Evolutionary conservation across 192 early-diverging fungal genomes (phyloP).

Genomic region (Gigaspora rosea): DNA sequence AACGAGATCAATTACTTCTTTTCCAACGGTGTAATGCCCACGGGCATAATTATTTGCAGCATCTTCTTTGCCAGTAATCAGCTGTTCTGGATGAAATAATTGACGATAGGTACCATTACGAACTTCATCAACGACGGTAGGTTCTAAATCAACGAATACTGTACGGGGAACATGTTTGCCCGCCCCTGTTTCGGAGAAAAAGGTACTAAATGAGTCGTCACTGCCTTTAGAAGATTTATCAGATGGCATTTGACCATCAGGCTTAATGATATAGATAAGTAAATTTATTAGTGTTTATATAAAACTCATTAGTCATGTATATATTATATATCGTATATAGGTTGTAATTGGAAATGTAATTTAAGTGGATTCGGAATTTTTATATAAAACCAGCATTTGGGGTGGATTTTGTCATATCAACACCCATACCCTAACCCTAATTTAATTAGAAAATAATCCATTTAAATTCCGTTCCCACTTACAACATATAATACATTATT

Average conservation of each 20-base stretch:
- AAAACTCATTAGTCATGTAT: neutral
- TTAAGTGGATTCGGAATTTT: too few relatives aligned
- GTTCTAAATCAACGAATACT: constrained; percentile 97
- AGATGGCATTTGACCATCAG: constrained; percentile 43
- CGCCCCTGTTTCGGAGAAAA: constrained; percentile 98
- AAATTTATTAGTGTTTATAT: neutral
- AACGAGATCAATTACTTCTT: constrained; percentile 96
- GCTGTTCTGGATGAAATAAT: constrained; percentile 81
- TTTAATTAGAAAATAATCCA: too few relatives aligned
- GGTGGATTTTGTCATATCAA: too few relatives aligned
- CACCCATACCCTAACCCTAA: too few relatives aligned
- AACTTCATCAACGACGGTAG: constrained; percentile 98
- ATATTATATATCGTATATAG: too few relatives aligned
- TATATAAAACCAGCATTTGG: too few relatives aligned
- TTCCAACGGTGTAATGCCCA: constrained; percentile 99
- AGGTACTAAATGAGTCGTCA: constrained; percentile 96
- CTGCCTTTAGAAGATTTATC: constrained; percentile 76
- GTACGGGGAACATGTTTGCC: constrained; percentile 99
- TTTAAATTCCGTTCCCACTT: too few relatives aligned
- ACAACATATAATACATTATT: too few relatives aligned
- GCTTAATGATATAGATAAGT: neutral
- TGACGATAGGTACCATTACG: constrained; percentile 97
- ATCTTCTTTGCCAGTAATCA: constrained; percentile 99
- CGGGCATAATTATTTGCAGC: constrained; percentile 99
- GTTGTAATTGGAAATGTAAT: too few relatives aligned